Evolutionary conservation across 345 rosid genomes (phyloP).

Genomic region (Conringia planisiliqua): DNA sequence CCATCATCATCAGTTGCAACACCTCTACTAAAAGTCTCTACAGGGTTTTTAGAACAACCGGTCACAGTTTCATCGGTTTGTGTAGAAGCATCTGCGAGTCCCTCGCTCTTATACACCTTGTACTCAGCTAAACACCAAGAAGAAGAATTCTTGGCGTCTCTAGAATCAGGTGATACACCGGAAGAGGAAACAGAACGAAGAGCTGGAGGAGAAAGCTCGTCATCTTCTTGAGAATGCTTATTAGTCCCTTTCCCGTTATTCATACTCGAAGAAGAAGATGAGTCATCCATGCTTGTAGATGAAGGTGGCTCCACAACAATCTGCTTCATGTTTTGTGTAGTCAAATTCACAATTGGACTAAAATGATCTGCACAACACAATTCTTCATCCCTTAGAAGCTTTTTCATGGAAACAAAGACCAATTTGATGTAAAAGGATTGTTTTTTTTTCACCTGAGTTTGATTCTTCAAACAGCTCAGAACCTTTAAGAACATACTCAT

Average conservation of each 20-base stretch:
- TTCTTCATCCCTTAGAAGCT: background rate
- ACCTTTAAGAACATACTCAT: slow-evolving; percentile 92
- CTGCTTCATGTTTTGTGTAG: slow-evolving; percentile 46
- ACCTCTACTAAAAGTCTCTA: slow-evolving; percentile 83
- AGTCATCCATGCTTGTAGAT: slow-evolving; percentile 74
- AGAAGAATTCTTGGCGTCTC: slow-evolving; percentile 53
- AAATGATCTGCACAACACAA: slow-evolving; percentile 42
- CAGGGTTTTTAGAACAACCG: slow-evolving; percentile 28
- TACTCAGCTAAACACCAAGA: slow-evolving; percentile 84
- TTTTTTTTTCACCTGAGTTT: slow-evolving; percentile 47
- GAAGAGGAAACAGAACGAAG: slow-evolving; percentile 57
- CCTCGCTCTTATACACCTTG: slow-evolving; percentile 61
- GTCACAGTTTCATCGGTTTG: slow-evolving; percentile 77
- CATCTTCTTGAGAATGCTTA: slow-evolving; percentile 78
- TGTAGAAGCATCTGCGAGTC: slow-evolving; percentile 83
- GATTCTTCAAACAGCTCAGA: slow-evolving; percentile 82
- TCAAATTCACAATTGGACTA: slow-evolving; percentile 41
- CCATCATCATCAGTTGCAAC: slow-evolving; percentile 77
- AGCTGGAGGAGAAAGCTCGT: slow-evolving; percentile 68
- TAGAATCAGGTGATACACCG: slow-evolving; percentile 62
- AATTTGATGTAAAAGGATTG: background rate
- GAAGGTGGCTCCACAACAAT: slow-evolving; percentile 67
- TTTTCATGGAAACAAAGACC: background rate
- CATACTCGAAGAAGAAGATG: slow-evolving; percentile 75
- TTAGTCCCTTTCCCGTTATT: slow-evolving; percentile 49